phyloP scores from a whole-genome alignment of 2,329 filamentous ascomycete species.

The Stachybotrys chartarum region DNA sequence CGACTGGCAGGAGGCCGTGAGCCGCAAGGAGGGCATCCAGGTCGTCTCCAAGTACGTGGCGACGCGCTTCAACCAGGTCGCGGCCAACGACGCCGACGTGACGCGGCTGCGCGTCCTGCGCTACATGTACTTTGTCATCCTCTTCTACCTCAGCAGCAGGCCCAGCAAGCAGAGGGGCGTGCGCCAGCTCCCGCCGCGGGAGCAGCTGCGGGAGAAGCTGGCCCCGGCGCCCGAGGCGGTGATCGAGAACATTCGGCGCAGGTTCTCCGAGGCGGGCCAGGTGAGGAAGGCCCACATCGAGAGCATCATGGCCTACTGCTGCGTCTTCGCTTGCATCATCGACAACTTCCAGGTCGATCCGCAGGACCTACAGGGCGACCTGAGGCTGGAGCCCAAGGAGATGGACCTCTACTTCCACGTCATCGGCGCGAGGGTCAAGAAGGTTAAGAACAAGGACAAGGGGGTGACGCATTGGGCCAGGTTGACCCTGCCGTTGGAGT shows the following conservation, averaged over 20 bases:
- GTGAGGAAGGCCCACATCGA: conserved; percentile 68
- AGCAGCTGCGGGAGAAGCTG: conserved; percentile 52
- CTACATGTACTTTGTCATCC: conserved; percentile 51
- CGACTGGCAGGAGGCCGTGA: conserved; percentile 66
- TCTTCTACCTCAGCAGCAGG: conserved; percentile 42
- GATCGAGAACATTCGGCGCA: conserved; percentile 59
- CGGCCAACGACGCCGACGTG: conserved; percentile 45
- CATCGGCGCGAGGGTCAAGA: conserved; percentile 63
- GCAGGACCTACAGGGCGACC: conserved; percentile 61
- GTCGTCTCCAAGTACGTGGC: conserved; percentile 59
- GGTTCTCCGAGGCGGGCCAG: conserved; percentile 56
- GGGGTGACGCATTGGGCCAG: conserved; percentile 56
- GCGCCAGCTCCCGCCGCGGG: conserved; percentile 48
- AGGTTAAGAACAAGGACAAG: conserved; percentile 53
- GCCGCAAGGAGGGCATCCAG: conserved; percentile 48
- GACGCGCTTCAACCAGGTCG: conserved; percentile 47
- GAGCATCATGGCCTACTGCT: conserved; percentile 66
- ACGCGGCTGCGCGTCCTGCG: conserved; percentile 50
- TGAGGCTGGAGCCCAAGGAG: conserved; percentile 63
- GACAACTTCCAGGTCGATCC: conserved; percentile 70
- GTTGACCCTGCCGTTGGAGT: conserved; percentile 70
- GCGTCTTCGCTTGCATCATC: conserved; percentile 62
- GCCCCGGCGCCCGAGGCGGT: conserved; percentile 53
- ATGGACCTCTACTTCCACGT: conserved; percentile 68
- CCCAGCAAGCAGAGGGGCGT: conserved; percentile 39